Percentiles rank a stretch among this genome's conserved stretches.
phyloP scores from a whole-genome alignment of 345 rosid genomes.

The Murraya koenigii region DNA sequence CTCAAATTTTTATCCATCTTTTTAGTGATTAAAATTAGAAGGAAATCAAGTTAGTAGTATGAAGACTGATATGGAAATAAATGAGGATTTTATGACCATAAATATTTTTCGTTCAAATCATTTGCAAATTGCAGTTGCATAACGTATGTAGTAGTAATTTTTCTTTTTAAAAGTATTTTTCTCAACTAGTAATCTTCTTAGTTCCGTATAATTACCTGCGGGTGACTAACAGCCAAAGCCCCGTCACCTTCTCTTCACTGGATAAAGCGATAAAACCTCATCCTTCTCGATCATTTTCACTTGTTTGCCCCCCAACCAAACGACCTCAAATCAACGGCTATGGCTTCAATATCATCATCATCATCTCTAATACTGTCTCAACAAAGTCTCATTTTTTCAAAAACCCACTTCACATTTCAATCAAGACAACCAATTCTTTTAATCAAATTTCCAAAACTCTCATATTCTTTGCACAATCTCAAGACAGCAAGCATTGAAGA shows the following conservation, averaged over 20 bases:
- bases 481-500: conserved; percentile 6
- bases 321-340: conserved; percentile 28
- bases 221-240: conserved; percentile 9
- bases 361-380: conserved; percentile 20
- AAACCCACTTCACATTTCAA: conserved; percentile 16
- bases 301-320: neutral
- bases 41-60: neutral
- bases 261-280: conserved; percentile 17
- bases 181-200: neutral
- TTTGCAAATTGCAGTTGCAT: too few species aligned
- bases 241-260: neutral
- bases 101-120: too few species aligned
- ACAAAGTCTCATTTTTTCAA: conserved; percentile 13
- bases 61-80: neutral
- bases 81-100: neutral
- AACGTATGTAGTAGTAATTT: neutral
- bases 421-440: conserved; percentile 23
- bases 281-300: neutral
- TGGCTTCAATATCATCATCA: conserved; percentile 36
- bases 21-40: neutral
- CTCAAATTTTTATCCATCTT: neutral
- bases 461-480: neutral
- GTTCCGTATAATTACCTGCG: neutral
- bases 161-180: neutral
- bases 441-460: neutral